A percentile compares a stretch with the other conserved stretches of the same genome.
Evolutionary conservation across 2,329 filamentous ascomycete genomes (phyloP).

Genomic region (Fusarium equiseti): DNA sequence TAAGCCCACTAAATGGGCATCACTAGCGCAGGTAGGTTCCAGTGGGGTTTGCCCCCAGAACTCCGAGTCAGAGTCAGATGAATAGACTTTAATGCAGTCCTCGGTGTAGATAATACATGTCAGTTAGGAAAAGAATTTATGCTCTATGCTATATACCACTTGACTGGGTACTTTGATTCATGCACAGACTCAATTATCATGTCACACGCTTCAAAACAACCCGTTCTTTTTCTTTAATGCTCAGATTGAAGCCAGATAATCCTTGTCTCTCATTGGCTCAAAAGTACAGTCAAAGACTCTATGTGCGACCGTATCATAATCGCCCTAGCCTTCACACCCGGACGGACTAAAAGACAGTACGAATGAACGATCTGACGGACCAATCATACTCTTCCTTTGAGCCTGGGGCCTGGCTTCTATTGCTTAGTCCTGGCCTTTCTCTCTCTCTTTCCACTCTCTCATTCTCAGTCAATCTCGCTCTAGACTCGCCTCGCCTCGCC

Average conservation of each 20-base stretch:
- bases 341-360: conserved; percentile 36
- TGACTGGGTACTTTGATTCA: not conserved
- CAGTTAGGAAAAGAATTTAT: not conserved
- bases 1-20: conserved; percentile 21
- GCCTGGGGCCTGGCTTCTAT: conserved; percentile 24
- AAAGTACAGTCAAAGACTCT: conserved; percentile 21
- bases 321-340: conserved; percentile 13
- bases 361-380: conserved; percentile 18
- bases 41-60: not conserved
- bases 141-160: not conserved
- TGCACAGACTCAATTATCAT: conserved; percentile 18
- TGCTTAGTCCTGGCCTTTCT: conserved; percentile 8
- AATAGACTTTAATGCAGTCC: not conserved
- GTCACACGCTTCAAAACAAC: conserved; percentile 13
- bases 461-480: conserved; percentile 12
- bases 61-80: not conserved
- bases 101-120: not conserved
- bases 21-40: not conserved
- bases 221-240: conserved; percentile 10
- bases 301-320: conserved; percentile 28
- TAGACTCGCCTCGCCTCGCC: not conserved
- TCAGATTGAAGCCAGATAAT: conserved; percentile 15
- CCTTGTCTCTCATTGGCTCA: conserved; percentile 13
- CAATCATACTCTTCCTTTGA: conserved; percentile 39
- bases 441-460: conserved; percentile 1